These are phyloP conservation scores for Suhomyces faveliae DNA, from an alignment of 805 yeast genomes.

Conservation along the genomic window DNA sequence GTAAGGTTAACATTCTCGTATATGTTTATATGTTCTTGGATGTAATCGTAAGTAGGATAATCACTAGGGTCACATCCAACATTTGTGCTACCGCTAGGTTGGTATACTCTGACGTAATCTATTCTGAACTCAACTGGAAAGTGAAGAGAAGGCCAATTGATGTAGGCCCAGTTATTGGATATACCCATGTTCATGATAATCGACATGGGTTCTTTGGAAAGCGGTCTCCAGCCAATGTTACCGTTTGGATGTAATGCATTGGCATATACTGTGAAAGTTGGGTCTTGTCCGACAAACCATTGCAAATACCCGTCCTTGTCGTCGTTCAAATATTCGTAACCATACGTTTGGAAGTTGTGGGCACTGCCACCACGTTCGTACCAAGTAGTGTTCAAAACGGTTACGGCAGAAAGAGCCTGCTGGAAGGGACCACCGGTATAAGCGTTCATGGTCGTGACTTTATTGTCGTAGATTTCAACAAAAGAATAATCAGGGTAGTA, in stretches of 20 bases:
- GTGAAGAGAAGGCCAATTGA: conserved; percentile 77
- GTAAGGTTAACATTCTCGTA: conserved; percentile 72
- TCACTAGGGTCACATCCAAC: conserved; percentile 84
- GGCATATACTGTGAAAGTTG: conserved; percentile 72
- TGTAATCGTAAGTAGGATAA: conserved; percentile 84
- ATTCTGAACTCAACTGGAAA: conserved; percentile 79
- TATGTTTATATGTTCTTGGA: conserved; percentile 64
- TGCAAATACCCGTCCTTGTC: conserved; percentile 67
- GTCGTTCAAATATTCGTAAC: conserved; percentile 76
- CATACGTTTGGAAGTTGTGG: conserved; percentile 66
- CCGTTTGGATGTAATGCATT: conserved; percentile 87
- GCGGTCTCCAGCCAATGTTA: conserved; percentile 77
- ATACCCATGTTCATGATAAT: conserved; percentile 84
- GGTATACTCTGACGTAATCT: conserved; percentile 89
- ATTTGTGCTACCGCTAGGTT: conserved; percentile 60
- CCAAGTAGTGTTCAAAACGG: conserved; percentile 82
- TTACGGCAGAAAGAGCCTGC: conserved; percentile 85
- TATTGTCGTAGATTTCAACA: conserved; percentile 65
- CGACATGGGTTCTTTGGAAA: conserved; percentile 92
- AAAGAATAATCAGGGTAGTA: conserved; percentile 85
- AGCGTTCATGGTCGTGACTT: conserved; percentile 77
- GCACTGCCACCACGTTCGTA: conserved; percentile 60
- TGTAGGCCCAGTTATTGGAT: conserved; percentile 89
- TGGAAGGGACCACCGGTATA: conserved; percentile 94
- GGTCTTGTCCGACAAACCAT: conserved; percentile 84